Conservation (phyloP, 345 rosid genomes). For the Euclidium syriacum region DNA sequence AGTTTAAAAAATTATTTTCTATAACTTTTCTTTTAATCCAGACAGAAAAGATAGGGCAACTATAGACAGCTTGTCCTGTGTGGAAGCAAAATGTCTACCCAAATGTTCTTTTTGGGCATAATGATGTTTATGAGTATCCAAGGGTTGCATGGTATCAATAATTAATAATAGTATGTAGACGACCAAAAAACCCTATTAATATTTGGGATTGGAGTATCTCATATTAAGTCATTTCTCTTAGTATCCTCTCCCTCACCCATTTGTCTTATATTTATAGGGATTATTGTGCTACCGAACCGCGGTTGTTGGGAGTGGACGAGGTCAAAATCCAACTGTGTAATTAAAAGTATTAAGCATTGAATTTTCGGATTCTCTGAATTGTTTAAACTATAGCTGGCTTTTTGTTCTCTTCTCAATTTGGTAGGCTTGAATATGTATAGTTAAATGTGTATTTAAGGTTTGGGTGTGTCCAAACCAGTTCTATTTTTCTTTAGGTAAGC, state of each 20-base stretch:
- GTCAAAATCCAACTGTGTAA: too few species aligned
- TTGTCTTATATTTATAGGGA: too few species aligned
- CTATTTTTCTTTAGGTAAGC: too few species aligned
- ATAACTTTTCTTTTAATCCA: neutral
- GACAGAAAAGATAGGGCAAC: conserved; percentile 10
- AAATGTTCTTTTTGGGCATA: conserved; percentile 14
- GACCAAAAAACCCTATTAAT: neutral
- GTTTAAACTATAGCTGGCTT: too few species aligned
- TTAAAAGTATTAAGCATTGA: too few species aligned
- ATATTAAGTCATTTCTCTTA: neutral
- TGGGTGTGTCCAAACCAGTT: too few species aligned
- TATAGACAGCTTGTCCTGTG: conserved; percentile 18
- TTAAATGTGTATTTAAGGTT: too few species aligned
- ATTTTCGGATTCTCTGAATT: too few species aligned
- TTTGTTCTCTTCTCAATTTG: too few species aligned
- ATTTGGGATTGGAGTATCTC: neutral
- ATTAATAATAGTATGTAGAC: neutral
- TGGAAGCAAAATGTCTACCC: neutral
- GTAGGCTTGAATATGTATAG: too few species aligned
- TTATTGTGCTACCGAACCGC: too few species aligned
- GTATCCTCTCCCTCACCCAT: neutral
- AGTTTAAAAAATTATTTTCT: neutral
- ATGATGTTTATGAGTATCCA: conserved; percentile 29
- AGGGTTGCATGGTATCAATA: conserved; percentile 5
- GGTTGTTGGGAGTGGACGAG: too few species aligned